Evolutionary conservation across 176 grass and related monocot species (phyloP), one percentile per base, ranked within the genome.

Genomic region (Tillandsia leiboldiana): DNA sequence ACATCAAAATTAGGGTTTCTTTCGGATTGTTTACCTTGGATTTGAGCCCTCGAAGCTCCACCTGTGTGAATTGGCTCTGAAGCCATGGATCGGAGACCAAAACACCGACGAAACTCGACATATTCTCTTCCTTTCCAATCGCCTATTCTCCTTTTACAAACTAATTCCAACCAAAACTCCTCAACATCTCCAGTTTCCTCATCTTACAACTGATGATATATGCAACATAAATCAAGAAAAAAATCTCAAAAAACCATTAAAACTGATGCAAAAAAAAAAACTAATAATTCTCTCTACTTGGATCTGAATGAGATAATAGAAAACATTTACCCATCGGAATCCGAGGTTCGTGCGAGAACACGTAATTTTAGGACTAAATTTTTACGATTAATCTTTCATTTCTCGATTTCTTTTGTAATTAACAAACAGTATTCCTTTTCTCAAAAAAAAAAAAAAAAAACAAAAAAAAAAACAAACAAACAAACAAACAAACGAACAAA

Each of bases 41-140:
- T 83, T 87, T 92, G 77, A 86, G 86, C 53, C 81, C 78, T 77
- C 94, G 89, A 69, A 97, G 84, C 84, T 97, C 94, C 50, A 97
- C 94, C 82, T 97, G 94, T 69, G 94, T 97, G 86, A 97, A 97
- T 76, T 97, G 94, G 11, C 84, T 88, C 74, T 97, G 94, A 58
- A 97, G 86, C 79, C 81, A 92, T 49, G 93, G 94, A 80, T 97
- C 94, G 80, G 94, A 97, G 68, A 97, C 86, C 9, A 92, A 73
- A 68, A 97, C 94, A 15, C 94, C 94, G 2, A 85, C 76, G 78
- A 89, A 96, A 67, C 78, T 85, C 48, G 93, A 92, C 93, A 96
- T 96, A 7, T n/a, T 61, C 14, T 9, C 56, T 2, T 8, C 10
- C n/a, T 20, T 23, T 9, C 56, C 8, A 61, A 15, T 61, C 10